Evolutionary conservation across 2,329 filamentous ascomycete genomes (phyloP), one percentile per base, ranked within the genome.

Genomic region (Botryosphaeria agaves): DNA sequence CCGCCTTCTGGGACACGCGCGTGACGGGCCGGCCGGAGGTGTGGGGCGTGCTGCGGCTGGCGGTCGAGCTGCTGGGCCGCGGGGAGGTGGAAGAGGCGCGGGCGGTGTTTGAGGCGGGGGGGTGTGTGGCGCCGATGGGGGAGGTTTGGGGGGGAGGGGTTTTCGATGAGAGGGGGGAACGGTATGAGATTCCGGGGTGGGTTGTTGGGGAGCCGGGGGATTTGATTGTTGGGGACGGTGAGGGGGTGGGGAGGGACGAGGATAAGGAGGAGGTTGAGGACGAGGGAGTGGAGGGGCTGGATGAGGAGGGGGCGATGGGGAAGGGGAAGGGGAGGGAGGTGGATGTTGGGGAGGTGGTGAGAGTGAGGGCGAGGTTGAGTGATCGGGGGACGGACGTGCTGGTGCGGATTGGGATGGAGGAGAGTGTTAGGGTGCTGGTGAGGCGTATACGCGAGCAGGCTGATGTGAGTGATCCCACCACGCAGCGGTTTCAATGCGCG

Each of bases 1-100:
- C 57, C 29, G 83, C 83, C 37, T 94, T 91, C 61, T 95, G 92
- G 53, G 84, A 94, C 36, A 94, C 85, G 2, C 64, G 83, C 28
- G 81, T 91, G 11, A 79, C 77, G 0, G 83, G 83, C 2, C 66
- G 72, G 3, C 45, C 65, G 4, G 81, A 93, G 51, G 67, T 89
- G 16, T 95, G 87, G 87, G 71, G 71, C 41, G 76, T 80, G 0
- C 52, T 94, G 9, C 66, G 66, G 27, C 59, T 72, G 1, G 77
- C 75, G 0, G 62, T 83, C 12, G 68, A 78, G 36, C 57, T 80
- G 5, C 50, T 93, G 36, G 76, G 76, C 57, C 42, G 47, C 0
- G 62, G 56, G 1, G 47, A 58, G 18, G 40, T 61, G 21, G 47
- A 45, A 19, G 52, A 56, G 28, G 85, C 85, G 5, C 84, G 94